phyloP scores from a whole-genome alignment of 768 basidiomycete genomes.

The Roridomyces roridus region DNA sequence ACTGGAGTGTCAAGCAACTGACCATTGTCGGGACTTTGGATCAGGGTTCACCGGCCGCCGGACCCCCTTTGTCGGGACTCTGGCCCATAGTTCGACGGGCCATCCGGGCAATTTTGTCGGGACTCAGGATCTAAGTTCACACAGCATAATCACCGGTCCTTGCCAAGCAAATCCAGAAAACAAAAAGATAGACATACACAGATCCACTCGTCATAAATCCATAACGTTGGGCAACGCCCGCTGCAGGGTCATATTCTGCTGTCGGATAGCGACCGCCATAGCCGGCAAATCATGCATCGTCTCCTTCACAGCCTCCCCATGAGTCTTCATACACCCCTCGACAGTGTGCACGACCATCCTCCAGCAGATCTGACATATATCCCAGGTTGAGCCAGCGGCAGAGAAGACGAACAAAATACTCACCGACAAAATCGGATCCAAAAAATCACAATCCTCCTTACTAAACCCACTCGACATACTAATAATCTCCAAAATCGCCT shows the following conservation, averaged over 20 bases:
- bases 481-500: constrained; percentile 10
- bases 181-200: too few species aligned
- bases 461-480: constrained; percentile 8
- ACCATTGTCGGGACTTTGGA: too few species aligned
- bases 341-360: background rate
- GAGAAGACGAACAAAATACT: background rate
- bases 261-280: constrained; percentile 6
- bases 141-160: too few species aligned
- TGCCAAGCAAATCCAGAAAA: too few species aligned
- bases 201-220: too few species aligned
- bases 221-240: background rate
- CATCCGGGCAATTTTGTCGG: too few species aligned
- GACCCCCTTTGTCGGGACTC: too few species aligned
- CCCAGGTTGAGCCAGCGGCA: too few species aligned
- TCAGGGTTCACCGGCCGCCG: too few species aligned
- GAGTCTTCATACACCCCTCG: background rate
- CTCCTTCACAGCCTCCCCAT: background rate
- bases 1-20: too few species aligned
- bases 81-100: too few species aligned
- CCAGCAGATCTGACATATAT: background rate
- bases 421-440: constrained; percentile 10
- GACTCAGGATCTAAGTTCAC: too few species aligned
- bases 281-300: constrained; percentile 3
- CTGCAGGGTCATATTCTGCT: constrained; percentile 2
- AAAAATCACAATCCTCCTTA: constrained; percentile 1